Percentiles rank a stretch among this genome's conserved stretches.
Conservation (phyloP, 2,329 filamentous ascomycete species). For the Hypoxylon sp. region DNA sequence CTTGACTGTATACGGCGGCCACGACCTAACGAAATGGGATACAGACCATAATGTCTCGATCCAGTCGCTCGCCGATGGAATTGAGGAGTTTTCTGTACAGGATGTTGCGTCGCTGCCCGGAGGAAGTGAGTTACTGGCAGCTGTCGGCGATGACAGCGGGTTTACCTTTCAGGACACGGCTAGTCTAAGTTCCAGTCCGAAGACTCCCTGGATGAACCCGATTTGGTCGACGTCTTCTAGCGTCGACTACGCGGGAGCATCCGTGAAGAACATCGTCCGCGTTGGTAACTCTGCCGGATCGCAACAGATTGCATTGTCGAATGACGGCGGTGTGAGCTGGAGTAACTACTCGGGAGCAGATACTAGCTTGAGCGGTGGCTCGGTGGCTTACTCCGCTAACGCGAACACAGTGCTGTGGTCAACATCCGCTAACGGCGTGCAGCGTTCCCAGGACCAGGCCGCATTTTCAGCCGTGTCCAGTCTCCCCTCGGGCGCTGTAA, state of each 20-base stretch:
- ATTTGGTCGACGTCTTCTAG: slow-evolving; percentile 62
- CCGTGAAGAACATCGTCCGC: slow-evolving; percentile 63
- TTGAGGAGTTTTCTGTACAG: slow-evolving; percentile 68
- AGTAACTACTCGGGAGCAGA: slow-evolving; percentile 62
- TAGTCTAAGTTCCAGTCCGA: slow-evolving; percentile 60
- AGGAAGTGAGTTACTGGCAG: slow-evolving; percentile 67
- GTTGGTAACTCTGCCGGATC: slow-evolving; percentile 63
- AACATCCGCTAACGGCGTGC: slow-evolving; percentile 58
- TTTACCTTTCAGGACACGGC: slow-evolving; percentile 62
- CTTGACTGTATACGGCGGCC: slow-evolving; percentile 67
- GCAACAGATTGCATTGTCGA: slow-evolving; percentile 64
- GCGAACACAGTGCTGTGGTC: slow-evolving; percentile 67
- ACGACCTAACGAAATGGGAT: slow-evolving; percentile 71
- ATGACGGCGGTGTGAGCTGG: slow-evolving; percentile 67
- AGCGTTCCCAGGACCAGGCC: slow-evolving; percentile 59
- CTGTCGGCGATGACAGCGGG: slow-evolving; percentile 67
- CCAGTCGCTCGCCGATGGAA: slow-evolving; percentile 66
- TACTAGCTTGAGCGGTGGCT: slow-evolving; percentile 61
- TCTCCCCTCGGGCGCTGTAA: slow-evolving; percentile 62
- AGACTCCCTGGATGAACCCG: slow-evolving; percentile 63
- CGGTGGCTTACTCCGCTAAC: slow-evolving; percentile 66
- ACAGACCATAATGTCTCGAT: slow-evolving; percentile 64
- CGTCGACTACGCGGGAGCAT: slow-evolving; percentile 66
- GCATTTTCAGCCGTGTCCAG: slow-evolving; percentile 63
- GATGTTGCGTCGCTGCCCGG: slow-evolving; percentile 65